A percentile compares a stretch with the other conserved stretches of the same genome.
phyloP scores from a whole-genome alignment of 257 asterid genomes.

The Scutellaria barbata region DNA sequence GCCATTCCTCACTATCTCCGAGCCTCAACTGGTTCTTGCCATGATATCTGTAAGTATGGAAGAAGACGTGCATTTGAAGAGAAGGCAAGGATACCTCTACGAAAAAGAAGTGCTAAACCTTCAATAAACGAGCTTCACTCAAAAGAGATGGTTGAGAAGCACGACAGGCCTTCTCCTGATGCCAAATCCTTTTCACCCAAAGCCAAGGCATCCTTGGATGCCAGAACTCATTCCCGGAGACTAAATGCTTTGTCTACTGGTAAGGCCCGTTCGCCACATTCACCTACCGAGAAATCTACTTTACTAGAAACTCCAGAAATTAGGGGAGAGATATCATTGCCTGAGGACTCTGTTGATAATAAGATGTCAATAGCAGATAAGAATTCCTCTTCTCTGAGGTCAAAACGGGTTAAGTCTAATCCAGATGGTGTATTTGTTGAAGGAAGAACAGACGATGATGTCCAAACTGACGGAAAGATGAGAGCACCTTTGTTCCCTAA shows the following conservation, averaged over 20 bases:
- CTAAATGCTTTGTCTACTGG: conserved; percentile 24
- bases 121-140: conserved; percentile 38
- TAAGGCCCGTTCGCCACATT: conserved; percentile 30
- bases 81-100: conserved; percentile 37
- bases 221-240: conserved; percentile 20
- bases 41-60: conserved; percentile 88
- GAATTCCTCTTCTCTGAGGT: conserved; percentile 37
- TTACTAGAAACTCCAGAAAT: conserved; percentile 42
- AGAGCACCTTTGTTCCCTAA: conserved; percentile 12
- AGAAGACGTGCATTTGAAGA: conserved; percentile 45
- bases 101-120: conserved; percentile 40
- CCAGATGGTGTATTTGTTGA: conserved; percentile 35
- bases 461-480: conserved; percentile 24
- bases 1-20: conserved; percentile 67
- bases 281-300: conserved; percentile 30
- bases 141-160: conserved; percentile 29
- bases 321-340: conserved; percentile 42
- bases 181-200: conserved; percentile 34
- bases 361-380: conserved; percentile 41
- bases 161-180: background rate
- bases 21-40: conserved; percentile 92
- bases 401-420: conserved; percentile 36
- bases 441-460: conserved; percentile 24
- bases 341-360: conserved; percentile 37
- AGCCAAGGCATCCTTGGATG: conserved; percentile 7